A percentile compares a stretch with the other conserved stretches of the same genome.
Evolutionary conservation across 257 asterid genomes (phyloP).

Genomic region (Fraxinus excelsior): DNA sequence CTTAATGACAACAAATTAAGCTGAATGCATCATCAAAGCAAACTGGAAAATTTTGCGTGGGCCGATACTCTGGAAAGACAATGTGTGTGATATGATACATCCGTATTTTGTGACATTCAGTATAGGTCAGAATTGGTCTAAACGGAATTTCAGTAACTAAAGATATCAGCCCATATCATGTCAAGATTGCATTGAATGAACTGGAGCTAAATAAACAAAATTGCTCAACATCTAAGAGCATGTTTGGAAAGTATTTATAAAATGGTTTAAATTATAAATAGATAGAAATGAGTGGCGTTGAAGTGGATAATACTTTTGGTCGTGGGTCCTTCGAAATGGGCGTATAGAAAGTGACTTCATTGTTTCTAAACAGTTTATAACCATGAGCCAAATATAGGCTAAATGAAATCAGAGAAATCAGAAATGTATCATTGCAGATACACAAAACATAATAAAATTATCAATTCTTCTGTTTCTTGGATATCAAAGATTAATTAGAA

Average conservation of each 20-base stretch:
- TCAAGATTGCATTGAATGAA: not conserved
- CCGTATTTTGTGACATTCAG: not conserved
- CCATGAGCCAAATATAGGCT: too few species aligned
- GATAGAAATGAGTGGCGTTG: too few species aligned
- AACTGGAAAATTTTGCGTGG: not conserved
- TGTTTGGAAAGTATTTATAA: too few species aligned
- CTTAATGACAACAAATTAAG: not conserved
- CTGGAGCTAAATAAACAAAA: not conserved
- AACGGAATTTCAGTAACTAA: not conserved
- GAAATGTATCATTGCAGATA: too few species aligned
- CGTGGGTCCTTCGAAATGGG: not conserved
- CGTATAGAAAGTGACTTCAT: too few species aligned
- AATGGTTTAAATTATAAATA: too few species aligned
- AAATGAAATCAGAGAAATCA: too few species aligned
- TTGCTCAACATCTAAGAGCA: not conserved
- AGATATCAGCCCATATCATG: not conserved
- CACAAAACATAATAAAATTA: not conserved
- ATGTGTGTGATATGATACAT: not conserved
- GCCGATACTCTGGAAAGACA: not conserved
- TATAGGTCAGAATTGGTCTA: not conserved
- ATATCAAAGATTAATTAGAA: not conserved
- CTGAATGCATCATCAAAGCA: not conserved
- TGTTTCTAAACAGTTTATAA: too few species aligned
- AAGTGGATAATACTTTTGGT: too few species aligned
- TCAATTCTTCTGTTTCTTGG: not conserved